Evolutionary conservation across 768 basidiomycete genomes (phyloP), one percentile per base, ranked within the genome.

Genomic region (Lentinula lateritia): DNA sequence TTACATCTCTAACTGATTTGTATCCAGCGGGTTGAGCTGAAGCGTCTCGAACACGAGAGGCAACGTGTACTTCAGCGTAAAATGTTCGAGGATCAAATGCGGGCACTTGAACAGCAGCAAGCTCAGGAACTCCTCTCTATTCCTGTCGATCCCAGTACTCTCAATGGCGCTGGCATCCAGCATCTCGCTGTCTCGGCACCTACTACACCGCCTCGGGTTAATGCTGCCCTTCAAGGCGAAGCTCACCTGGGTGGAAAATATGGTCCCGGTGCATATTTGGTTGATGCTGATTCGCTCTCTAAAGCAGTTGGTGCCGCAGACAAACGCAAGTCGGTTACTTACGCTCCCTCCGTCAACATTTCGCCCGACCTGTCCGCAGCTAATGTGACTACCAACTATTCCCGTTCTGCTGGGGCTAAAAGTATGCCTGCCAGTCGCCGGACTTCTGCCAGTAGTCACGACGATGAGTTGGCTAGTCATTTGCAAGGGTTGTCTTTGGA

Each of bases 41-140:
- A 95, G 73, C 90, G 94, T 66, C 76, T 91, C 65, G 88, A 95
- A 73, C 93, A 98, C 70, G 94, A 97, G 74, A 87, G 92, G 56
- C 92, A 95, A 75, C 92, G 95, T 64, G 77, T 77, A 42, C 72
- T 92, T 46, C 95, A 96, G 72, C 88, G 94, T 71, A 90, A 87
- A 74, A 75, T 92, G 68, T 98, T 98, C 73, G 95, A 98, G 75
- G 93, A 96, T 68, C 94, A 97, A 76, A 97, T 97, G 95, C 89
- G 90, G 60, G 87, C 82, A 58, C 83, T 98, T 65, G 95, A 98
- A 76, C 88, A 90, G 65, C 88, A 93, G 73, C 95, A 98, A 75
- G 87, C 86, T 12, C 88, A 90, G 65, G 92, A 94, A 71, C 81
- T 94, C 42, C 85, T 95, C 68, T 83, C 74, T 66, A 81, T 93